Evolutionary conservation across 2,329 filamentous ascomycete species (phyloP).

Genomic region (Calonectria hongkongensis): DNA sequence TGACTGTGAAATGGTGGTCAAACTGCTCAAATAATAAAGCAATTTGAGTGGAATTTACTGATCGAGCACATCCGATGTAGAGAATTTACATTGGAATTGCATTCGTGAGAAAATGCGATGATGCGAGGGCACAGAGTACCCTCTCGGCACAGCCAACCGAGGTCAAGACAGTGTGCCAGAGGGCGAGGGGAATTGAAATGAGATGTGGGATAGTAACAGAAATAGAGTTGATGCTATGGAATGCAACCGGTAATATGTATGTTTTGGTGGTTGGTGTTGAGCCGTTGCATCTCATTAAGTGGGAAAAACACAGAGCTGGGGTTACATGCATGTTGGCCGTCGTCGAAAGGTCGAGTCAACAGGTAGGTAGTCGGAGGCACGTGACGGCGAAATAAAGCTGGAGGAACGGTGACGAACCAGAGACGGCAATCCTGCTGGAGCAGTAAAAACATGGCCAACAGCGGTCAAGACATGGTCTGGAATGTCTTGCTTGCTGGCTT

Average conservation of each 20-base stretch:
- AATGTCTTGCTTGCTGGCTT: slow-evolving; percentile 40
- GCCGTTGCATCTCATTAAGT: background rate
- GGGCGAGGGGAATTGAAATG: background rate
- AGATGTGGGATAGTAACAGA: background rate
- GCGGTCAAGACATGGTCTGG: slow-evolving; percentile 11
- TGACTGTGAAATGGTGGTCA: background rate
- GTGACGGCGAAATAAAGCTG: background rate
- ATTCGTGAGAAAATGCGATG: background rate
- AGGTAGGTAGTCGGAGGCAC: background rate
- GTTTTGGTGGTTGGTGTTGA: slow-evolving; percentile 1
- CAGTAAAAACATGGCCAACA: background rate
- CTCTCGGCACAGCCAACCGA: background rate
- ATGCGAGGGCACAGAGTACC: background rate
- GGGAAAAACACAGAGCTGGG: background rate
- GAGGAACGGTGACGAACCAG: background rate
- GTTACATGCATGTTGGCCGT: background rate
- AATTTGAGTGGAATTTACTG: no score
- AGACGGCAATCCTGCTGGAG: background rate
- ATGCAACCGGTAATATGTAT: slow-evolving; percentile 7
- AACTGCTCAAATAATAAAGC: no score
- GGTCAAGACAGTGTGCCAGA: background rate
- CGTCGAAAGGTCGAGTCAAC: background rate
- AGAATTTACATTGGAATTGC: background rate
- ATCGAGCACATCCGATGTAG: background rate
- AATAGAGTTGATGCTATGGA: slow-evolving; percentile 13